phyloP scores from a whole-genome alignment of 371 early-diverging fungal genomes.

The Fennellomyces sp. region DNA sequence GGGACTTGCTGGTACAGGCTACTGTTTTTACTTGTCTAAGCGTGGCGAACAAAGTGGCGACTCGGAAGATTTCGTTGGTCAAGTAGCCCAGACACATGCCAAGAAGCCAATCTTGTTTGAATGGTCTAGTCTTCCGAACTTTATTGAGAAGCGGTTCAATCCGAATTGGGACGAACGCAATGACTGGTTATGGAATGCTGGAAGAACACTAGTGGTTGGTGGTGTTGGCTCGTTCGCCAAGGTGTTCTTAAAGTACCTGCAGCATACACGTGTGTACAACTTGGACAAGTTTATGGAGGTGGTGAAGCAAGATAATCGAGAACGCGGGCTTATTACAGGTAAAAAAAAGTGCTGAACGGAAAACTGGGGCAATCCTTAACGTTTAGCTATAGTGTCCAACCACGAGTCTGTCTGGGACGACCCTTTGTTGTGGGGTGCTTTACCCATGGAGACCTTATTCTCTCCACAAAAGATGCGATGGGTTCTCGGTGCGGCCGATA shows the following conservation, averaged over 20 bases:
- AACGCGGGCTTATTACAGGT: slow-evolving; percentile 70
- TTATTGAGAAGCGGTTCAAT: slow-evolving; percentile 29
- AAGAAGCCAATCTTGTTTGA: slow-evolving; percentile 24
- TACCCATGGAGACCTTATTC: slow-evolving; percentile 58
- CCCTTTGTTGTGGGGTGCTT: slow-evolving; percentile 80
- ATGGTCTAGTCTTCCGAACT: slow-evolving; percentile 37
- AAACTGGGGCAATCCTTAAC: background rate
- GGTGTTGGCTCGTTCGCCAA: slow-evolving; percentile 51
- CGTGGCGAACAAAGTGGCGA: slow-evolving; percentile 4
- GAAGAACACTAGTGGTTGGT: slow-evolving; percentile 47
- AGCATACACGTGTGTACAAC: slow-evolving; percentile 55
- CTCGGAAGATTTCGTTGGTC: slow-evolving; percentile 13
- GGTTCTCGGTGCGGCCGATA: slow-evolving; percentile 87
- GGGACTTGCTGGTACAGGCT: background rate
- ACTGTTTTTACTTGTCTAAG: background rate
- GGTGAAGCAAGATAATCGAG: slow-evolving; percentile 59
- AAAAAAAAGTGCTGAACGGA: slow-evolving; percentile 12
- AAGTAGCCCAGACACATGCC: slow-evolving; percentile 24
- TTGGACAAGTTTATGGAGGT: slow-evolving; percentile 60
- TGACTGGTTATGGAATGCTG: slow-evolving; percentile 51
- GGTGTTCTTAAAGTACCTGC: slow-evolving; percentile 55
- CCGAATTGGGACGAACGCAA: slow-evolving; percentile 18
- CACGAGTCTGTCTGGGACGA: slow-evolving; percentile 73
- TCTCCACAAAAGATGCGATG: slow-evolving; percentile 69
- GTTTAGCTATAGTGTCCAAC: slow-evolving; percentile 41